Percentiles rank a stretch among this genome's conserved stretches.
These are phyloP conservation scores for Exophiala aquamarina DNA, from an alignment of 2,329 filamentous ascomycete species.

Conservation along the genomic window DNA sequence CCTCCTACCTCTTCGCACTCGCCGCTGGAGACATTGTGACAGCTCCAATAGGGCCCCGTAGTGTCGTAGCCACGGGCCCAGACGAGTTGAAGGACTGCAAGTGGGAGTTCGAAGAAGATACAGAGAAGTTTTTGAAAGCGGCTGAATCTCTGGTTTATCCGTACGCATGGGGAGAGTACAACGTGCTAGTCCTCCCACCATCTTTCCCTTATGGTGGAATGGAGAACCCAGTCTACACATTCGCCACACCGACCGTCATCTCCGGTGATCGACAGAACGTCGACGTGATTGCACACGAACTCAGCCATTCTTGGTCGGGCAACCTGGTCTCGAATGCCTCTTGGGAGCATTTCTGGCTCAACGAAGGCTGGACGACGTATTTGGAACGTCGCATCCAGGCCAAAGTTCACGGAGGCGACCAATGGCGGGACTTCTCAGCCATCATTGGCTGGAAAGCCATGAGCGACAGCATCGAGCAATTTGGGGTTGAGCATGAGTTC, in stretches of 20 bases:
- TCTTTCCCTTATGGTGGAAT: conserved; percentile 89
- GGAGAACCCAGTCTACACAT: conserved; percentile 94
- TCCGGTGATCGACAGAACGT: conserved; percentile 89
- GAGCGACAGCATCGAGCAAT: conserved; percentile 74
- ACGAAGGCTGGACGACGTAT: conserved; percentile 90
- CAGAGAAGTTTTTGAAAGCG: conserved; percentile 85
- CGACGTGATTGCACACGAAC: conserved; percentile 90
- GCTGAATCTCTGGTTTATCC: conserved; percentile 80
- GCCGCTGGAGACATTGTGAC: conserved; percentile 77
- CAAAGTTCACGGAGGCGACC: conserved; percentile 70
- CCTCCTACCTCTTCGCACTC: conserved; percentile 91
- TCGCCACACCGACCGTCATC: conserved; percentile 91
- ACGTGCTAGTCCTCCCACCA: conserved; percentile 83
- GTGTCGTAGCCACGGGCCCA: conserved; percentile 80
- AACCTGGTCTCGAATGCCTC: conserved; percentile 63
- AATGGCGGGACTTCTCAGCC: conserved; percentile 87
- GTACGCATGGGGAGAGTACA: conserved; percentile 94
- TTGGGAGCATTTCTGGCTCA: conserved; percentile 60
- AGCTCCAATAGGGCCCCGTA: conserved; percentile 83
- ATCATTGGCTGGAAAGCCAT: conserved; percentile 95
- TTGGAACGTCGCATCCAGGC: conserved; percentile 82
- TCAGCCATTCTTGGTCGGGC: conserved; percentile 78
- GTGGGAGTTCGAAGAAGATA: conserved; percentile 88
- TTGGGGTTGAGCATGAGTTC: conserved; percentile 83
- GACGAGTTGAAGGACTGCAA: conserved; percentile 81